Evolutionary conservation across 164 flowering plant species (phyloP), one percentile per base, ranked within the genome.

Genomic region (Sedum album): DNA sequence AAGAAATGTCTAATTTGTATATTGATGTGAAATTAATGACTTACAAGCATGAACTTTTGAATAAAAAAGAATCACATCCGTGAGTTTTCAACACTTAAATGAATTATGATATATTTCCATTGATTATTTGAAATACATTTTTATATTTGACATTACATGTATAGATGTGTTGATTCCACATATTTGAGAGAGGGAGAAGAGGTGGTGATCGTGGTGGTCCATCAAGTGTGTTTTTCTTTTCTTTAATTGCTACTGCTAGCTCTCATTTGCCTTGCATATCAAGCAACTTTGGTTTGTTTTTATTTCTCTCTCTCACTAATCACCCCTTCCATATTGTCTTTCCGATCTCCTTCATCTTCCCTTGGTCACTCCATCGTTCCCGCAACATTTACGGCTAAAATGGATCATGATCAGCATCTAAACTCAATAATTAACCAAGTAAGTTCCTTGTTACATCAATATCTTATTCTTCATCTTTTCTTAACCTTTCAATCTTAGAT

Each of bases 361-460:
- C 73, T 69, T 76, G 57, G 74, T 76, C 75, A 72, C 72, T 79
- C 71, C 76, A 49, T 69, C 33, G 74, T 76, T 74, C 77, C 77
- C 76, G 76, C 77, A 77, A 80, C 84, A 77, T 84, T 83, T 88
- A 86, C 83, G 85, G 76, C 86, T 79, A 81, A 35, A 41, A 79
- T 81, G 89, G 82, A 91, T 88, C 81, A 90, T 86, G 82, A 83
- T 77, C 87, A 80, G 69, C 82, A 78, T 85, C 81, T 85, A 83
- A 78, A 76, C 89, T 77, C 84, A 74, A 88, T 66, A n/a, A n/a
- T n/a, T n/a, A 77, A 86, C 86, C 96, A 88, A 86, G 94, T 88
- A 91, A 86, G 82, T 78, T 83, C 78, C 74, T 78, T 79, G 80
- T 64, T 71, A 70, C 67, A 11, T 18, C 73, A 77, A 79, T 62